Evolutionary conservation across 768 basidiomycete species (phyloP).

Genomic region (Boletus rufocinnamomeus): DNA sequence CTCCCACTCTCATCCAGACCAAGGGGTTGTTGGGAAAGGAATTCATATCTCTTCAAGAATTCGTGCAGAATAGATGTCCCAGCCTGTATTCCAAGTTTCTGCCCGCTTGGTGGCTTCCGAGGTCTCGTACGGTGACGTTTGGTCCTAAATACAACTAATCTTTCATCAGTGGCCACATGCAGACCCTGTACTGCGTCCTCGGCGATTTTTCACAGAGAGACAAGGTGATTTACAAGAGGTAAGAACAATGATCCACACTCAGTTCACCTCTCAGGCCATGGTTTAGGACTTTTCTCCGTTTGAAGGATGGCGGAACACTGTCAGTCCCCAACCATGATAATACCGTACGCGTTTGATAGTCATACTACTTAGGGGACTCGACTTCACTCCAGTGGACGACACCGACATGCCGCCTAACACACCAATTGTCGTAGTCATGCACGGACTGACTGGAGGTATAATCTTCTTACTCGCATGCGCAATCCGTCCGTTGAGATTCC

Average conservation of each 20-base stretch:
- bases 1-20: constrained; percentile 23
- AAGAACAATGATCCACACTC: not conserved
- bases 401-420: constrained; percentile 24
- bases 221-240: constrained; percentile 35
- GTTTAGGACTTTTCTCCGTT: constrained; percentile 29
- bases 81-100: constrained; percentile 30
- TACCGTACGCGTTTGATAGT: not conserved
- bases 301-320: constrained; percentile 37
- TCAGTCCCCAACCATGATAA: constrained; percentile 19
- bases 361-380: constrained; percentile 30
- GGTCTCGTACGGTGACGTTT: constrained; percentile 17
- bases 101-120: constrained; percentile 38
- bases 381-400: constrained; percentile 34
- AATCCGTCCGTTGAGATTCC: constrained; percentile 7
- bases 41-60: constrained; percentile 28
- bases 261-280: constrained; percentile 10
- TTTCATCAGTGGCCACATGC: constrained; percentile 32
- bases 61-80: constrained; percentile 35
- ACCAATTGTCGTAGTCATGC: constrained; percentile 36
- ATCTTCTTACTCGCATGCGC: not conserved
- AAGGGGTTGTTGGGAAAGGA: constrained; percentile 12
- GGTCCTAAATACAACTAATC: constrained; percentile 17
- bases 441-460: constrained; percentile 36
- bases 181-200: constrained; percentile 34
- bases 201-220: constrained; percentile 36